Percentiles rank a stretch among this genome's conserved stretches.
These are phyloP conservation scores for Herpotrichia juniperi DNA, from an alignment of 2,329 filamentous ascomycete genomes.

Conservation along the genomic window DNA sequence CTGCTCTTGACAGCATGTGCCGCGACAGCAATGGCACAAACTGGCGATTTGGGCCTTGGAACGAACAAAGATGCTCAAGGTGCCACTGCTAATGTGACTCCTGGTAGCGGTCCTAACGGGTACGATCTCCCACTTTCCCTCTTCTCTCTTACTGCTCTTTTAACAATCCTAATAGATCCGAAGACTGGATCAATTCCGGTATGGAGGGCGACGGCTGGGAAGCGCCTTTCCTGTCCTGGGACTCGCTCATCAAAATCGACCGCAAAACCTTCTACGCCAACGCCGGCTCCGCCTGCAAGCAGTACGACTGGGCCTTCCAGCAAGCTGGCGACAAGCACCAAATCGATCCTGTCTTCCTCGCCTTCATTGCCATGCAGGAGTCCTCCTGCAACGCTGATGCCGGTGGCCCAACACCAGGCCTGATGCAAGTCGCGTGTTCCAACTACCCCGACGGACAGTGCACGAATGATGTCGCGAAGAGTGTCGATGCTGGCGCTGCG, in stretches of 20 bases:
- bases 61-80: slow-evolving; percentile 1
- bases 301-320: slow-evolving; percentile 1
- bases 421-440: slow-evolving; percentile 1
- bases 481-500: neutral
- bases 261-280: neutral
- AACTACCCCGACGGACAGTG: neutral
- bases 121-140: neutral
- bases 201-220: slow-evolving; percentile 1
- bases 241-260: slow-evolving; percentile 2
- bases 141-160: neutral
- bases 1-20: neutral
- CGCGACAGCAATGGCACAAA: neutral
- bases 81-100: neutral
- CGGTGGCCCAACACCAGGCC: neutral
- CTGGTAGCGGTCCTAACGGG: neutral
- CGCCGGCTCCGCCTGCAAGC: neutral
- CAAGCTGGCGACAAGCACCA: neutral
- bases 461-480: neutral
- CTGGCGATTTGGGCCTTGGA: neutral
- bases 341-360: neutral
- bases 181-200: slow-evolving; percentile 1
- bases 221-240: neutral
- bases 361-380: slow-evolving; percentile 1
- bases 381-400: neutral
- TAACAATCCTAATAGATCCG: neutral